These are phyloP conservation scores for Solanum pinnatisectum DNA, from an alignment of 257 asterid species.

Conservation along the genomic window DNA sequence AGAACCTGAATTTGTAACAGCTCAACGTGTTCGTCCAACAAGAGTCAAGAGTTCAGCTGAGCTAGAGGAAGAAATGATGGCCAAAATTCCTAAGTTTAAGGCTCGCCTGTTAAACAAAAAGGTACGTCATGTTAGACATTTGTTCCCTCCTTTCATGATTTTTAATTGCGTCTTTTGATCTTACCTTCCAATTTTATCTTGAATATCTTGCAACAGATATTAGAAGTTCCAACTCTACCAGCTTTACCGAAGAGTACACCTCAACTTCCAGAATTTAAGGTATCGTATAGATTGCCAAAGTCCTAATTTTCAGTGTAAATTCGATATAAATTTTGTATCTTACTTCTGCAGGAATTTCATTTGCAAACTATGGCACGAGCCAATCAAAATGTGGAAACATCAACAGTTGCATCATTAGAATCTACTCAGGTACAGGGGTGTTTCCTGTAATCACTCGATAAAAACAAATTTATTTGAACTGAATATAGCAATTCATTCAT, in stretches of 20 bases:
- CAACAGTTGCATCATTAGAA: conserved; percentile 56
- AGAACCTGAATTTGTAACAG: conserved; percentile 83
- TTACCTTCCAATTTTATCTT: not conserved
- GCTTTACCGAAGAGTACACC: conserved; percentile 64
- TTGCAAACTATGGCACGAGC: conserved; percentile 88
- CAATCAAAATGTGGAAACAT: conserved; percentile 57
- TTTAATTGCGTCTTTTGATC: not conserved
- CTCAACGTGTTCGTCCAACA: conserved; percentile 70
- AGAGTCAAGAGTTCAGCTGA: conserved; percentile 78
- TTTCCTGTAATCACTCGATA: not conserved
- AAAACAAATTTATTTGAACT: not conserved
- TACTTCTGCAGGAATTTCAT: conserved; percentile 68
- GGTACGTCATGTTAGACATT: conserved; percentile 23
- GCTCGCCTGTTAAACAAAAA: conserved; percentile 84
- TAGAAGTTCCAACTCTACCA: conserved; percentile 55
- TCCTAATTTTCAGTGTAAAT: not conserved
- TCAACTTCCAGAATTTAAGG: conserved; percentile 84
- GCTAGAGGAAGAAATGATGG: conserved; percentile 88
- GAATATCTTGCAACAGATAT: conserved; percentile 29
- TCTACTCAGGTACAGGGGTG: conserved; percentile 33
- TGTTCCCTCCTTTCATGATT: not conserved
- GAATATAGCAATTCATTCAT: not conserved
- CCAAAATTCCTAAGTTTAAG: conserved; percentile 83
- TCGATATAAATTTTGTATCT: not conserved
- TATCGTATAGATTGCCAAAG: not conserved